These are phyloP conservation scores for Entoloma clypeatum DNA, from an alignment of 1,284 basidiomycete genomes.

Conservation along the genomic window DNA sequence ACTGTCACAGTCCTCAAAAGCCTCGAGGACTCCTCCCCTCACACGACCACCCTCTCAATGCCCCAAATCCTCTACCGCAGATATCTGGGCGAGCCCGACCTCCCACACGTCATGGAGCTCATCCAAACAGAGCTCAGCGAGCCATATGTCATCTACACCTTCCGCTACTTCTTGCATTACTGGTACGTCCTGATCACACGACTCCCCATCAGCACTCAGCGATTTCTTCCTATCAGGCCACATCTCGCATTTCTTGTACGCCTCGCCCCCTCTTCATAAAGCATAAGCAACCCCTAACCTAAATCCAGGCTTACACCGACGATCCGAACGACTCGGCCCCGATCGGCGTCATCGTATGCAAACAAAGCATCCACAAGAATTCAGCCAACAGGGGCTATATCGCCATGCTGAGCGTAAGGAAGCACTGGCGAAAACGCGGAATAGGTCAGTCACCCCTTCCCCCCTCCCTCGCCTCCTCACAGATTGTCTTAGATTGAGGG, in stretches of 20 bases:
- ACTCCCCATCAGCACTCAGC: conserved; percentile 16
- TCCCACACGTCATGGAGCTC: conserved; percentile 78
- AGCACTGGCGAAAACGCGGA: conserved; percentile 78
- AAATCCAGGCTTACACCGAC: conserved; percentile 54
- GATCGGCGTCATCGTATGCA: conserved; percentile 93
- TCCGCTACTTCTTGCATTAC: conserved; percentile 90
- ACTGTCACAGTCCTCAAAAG: conserved; percentile 3
- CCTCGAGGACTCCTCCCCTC: conserved; percentile 9
- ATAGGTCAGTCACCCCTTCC: conserved; percentile 66
- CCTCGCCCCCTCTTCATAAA: background rate
- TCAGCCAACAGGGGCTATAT: conserved; percentile 89
- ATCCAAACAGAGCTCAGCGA: conserved; percentile 93
- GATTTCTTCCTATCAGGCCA: conserved; percentile 58
- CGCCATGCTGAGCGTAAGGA: conserved; percentile 92
- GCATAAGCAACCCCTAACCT: background rate
- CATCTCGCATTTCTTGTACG: conserved; percentile 82
- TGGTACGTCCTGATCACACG: conserved; percentile 57
- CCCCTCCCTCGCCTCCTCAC: conserved; percentile 36
- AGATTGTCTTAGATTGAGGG: conserved; percentile 40
- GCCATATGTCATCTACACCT: conserved; percentile 93
- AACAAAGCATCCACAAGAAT: conserved; percentile 84
- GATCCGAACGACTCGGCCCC: conserved; percentile 52
- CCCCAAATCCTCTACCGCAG: conserved; percentile 61
- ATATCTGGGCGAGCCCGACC: conserved; percentile 75
- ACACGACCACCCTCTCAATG: conserved; percentile 34